These are phyloP conservation scores for Metarhizium brunneum DNA, from an alignment of 2,329 filamentous ascomycete species.

Conservation along the genomic window DNA sequence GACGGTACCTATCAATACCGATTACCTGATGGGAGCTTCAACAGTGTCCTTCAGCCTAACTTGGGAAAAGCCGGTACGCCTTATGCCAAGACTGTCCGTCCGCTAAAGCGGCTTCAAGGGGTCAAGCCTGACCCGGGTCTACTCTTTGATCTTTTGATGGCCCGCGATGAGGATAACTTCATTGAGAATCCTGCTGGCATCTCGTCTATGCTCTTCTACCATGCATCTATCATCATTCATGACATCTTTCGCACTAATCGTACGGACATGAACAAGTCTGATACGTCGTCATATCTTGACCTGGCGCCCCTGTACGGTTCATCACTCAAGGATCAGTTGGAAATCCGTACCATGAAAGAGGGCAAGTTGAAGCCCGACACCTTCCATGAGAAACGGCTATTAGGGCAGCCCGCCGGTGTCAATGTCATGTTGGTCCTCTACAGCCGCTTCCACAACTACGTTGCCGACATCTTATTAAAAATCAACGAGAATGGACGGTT, in stretches of 20 bases:
- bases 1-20: slow-evolving; percentile 26
- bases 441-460: slow-evolving; percentile 61
- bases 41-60: slow-evolving; percentile 53
- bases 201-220: slow-evolving; percentile 66
- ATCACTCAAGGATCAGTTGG: slow-evolving; percentile 50
- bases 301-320: slow-evolving; percentile 65
- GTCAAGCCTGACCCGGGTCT: slow-evolving; percentile 55
- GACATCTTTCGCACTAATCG: slow-evolving; percentile 37
- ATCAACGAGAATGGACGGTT: slow-evolving; percentile 63
- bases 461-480: slow-evolving; percentile 48
- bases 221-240: slow-evolving; percentile 52
- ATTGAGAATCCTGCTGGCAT: slow-evolving; percentile 62
- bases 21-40: slow-evolving; percentile 30
- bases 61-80: slow-evolving; percentile 57
- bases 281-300: slow-evolving; percentile 68
- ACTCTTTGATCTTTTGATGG: slow-evolving; percentile 60
- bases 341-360: slow-evolving; percentile 52
- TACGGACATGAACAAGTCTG: slow-evolving; percentile 50
- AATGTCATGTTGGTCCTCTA: slow-evolving; percentile 60
- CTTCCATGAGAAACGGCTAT: slow-evolving; percentile 55
- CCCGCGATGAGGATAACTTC: slow-evolving; percentile 39
- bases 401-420: slow-evolving; percentile 61
- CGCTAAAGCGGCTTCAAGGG: slow-evolving; percentile 45
- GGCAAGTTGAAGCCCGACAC: slow-evolving; percentile 65
- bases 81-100: slow-evolving; percentile 59